A percentile compares a stretch with the other conserved stretches of the same genome.
phyloP scores from a whole-genome alignment of 352 stramenopile genomes.

The Pythium phragmiticola region DNA sequence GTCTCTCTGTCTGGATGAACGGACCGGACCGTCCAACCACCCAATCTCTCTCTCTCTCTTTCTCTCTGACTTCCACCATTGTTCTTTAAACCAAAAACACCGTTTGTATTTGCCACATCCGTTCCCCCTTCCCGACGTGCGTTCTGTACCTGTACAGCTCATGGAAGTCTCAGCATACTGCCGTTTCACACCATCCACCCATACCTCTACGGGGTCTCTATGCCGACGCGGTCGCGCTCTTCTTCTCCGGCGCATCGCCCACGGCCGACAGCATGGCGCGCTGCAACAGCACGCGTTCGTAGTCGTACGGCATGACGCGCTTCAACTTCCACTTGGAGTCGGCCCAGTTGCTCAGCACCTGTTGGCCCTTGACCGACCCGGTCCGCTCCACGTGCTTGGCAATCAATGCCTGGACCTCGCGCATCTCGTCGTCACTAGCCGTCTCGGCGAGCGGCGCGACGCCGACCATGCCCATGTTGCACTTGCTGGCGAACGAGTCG shows the following conservation, averaged over 20 bases:
- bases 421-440: constrained; percentile 70
- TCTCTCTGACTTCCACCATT: too few species aligned
- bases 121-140: too few species aligned
- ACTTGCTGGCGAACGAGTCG: constrained; percentile 89
- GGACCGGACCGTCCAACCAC: too few species aligned
- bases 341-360: constrained; percentile 92
- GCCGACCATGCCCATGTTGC: constrained; percentile 96
- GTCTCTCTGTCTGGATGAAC: too few species aligned
- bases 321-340: constrained; percentile 46
- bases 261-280: constrained; percentile 30
- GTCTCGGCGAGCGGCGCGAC: constrained; percentile 61
- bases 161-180: too few species aligned
- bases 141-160: too few species aligned
- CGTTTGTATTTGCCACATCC: too few species aligned
- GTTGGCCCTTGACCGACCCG: constrained; percentile 76
- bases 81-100: too few species aligned
- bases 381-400: constrained; percentile 89
- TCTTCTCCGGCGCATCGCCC: constrained; percentile 7
- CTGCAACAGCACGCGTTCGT: constrained; percentile 60
- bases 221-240: constrained; percentile 13
- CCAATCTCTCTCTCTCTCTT: too few species aligned
- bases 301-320: constrained; percentile 70
- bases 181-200: too few species aligned
- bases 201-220: not conserved
- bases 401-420: constrained; percentile 86